Percentiles rank a stretch among this genome's conserved stretches.
Evolutionary conservation across 2,329 filamentous ascomycete species (phyloP).

Genomic region (Sporothrix euskadiensis): DNA sequence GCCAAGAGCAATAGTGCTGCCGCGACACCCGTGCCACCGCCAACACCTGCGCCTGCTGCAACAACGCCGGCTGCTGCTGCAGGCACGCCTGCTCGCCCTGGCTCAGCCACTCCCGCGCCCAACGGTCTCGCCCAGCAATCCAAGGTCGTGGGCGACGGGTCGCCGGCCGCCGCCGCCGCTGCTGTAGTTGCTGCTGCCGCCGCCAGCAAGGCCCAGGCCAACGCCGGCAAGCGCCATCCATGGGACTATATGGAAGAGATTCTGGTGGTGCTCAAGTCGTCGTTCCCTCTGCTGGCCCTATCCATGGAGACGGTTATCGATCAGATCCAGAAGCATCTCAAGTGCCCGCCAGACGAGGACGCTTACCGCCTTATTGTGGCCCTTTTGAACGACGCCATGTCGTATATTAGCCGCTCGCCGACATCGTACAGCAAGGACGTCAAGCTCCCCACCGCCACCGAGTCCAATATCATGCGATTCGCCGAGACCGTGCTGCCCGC

Average conservation of each 20-base stretch:
- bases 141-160: constrained; percentile 30
- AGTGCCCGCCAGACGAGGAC: constrained; percentile 97
- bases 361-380: constrained; percentile 97
- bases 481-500: constrained; percentile 92
- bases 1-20: constrained; percentile 1
- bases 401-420: constrained; percentile 87
- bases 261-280: constrained; percentile 91
- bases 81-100: not conserved
- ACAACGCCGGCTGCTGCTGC: not conserved
- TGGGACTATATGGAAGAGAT: constrained; percentile 98
- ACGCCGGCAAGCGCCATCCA: constrained; percentile 66
- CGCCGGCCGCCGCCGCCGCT: constrained; percentile 36
- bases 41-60: not conserved
- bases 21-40: constrained; percentile 8
- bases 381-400: constrained; percentile 89
- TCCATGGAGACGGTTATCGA: constrained; percentile 99
- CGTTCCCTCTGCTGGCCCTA: constrained; percentile 89
- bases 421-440: constrained; percentile 85
- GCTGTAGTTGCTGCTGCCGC: constrained; percentile 32
- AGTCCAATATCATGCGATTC: constrained; percentile 95
- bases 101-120: constrained; percentile 9
- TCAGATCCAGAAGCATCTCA: constrained; percentile 98
- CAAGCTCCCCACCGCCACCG: constrained; percentile 84
- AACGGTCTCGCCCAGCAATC: constrained; percentile 2
- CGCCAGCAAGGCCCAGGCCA: constrained; percentile 34